A percentile compares a stretch with the other conserved stretches of the same genome.
These are phyloP conservation scores for Cyclocybe cylindracea DNA, from an alignment of 768 basidiomycete genomes.

Conservation along the genomic window DNA sequence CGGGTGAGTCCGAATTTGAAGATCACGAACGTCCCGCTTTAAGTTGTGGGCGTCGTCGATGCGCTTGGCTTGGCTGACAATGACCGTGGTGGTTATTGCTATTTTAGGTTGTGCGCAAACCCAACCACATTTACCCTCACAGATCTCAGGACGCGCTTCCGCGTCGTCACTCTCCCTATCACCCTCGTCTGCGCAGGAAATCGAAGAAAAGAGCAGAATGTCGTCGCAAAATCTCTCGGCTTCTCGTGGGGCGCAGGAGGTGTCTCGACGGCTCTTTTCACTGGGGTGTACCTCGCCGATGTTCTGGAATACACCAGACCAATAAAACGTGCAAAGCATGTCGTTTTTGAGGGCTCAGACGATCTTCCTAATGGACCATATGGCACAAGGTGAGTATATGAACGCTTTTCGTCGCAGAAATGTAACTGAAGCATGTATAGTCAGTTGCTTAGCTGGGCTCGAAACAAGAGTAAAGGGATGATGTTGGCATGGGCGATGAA, in stretches of 20 bases:
- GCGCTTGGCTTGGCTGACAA: too few species aligned
- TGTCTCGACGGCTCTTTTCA: slow-evolving; percentile 57
- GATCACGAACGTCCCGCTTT: too few species aligned
- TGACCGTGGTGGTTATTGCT: too few species aligned
- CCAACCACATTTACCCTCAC: slow-evolving; percentile 39
- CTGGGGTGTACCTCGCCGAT: slow-evolving; percentile 59
- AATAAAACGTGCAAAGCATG: slow-evolving; percentile 40
- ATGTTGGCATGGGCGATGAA: slow-evolving; percentile 61
- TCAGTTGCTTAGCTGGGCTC: slow-evolving; percentile 46
- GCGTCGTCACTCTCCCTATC: slow-evolving; percentile 57
- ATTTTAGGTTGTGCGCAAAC: slow-evolving; percentile 31
- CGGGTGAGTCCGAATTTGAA: slow-evolving; percentile 26
- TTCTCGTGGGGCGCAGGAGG: slow-evolving; percentile 58
- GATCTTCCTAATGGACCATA: slow-evolving; percentile 60
- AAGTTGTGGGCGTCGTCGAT: too few species aligned
- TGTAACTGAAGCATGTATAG: slow-evolving; percentile 6
- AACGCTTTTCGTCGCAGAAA: neutral
- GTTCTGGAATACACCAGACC: slow-evolving; percentile 49
- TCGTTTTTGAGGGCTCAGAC: slow-evolving; percentile 63
- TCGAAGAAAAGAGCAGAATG: slow-evolving; percentile 66
- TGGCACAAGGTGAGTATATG: slow-evolving; percentile 40
- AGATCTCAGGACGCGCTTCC: slow-evolving; percentile 47
- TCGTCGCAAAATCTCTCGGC: slow-evolving; percentile 55
- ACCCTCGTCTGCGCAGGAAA: slow-evolving; percentile 69
- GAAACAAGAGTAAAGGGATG: slow-evolving; percentile 48